Evolutionary conservation across 805 yeast species (phyloP).

Genomic region (Metschnikowia anglica): DNA sequence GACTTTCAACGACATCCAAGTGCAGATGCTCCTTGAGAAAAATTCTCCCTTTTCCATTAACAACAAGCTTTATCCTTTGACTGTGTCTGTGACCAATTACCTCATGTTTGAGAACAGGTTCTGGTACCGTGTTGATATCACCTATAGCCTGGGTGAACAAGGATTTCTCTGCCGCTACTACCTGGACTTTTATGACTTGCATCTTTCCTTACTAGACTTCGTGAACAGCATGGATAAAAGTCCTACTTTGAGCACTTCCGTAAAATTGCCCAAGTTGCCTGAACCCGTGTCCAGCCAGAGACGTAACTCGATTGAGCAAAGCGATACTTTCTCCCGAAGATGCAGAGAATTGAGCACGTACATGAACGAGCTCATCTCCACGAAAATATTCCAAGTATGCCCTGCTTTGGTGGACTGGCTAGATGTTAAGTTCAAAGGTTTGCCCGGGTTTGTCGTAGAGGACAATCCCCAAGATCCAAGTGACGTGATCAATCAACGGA

Average conservation of each 20-base stretch:
- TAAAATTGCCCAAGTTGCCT: conserved; percentile 42
- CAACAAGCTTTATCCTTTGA: conserved; percentile 32
- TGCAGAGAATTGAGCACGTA: conserved; percentile 43
- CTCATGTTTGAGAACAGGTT: conserved; percentile 43
- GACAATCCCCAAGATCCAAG: conserved; percentile 13
- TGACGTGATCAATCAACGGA: conserved; percentile 18
- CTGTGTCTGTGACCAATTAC: conserved; percentile 41
- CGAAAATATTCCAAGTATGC: conserved; percentile 29
- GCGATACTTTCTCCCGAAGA: conserved; percentile 26
- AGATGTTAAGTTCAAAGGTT: conserved; percentile 23
- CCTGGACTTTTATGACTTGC: conserved; percentile 51
- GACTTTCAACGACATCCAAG: conserved; percentile 29
- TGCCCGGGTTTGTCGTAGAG: conserved; percentile 28
- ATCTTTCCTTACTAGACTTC: conserved; percentile 30
- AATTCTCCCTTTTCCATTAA: conserved; percentile 29
- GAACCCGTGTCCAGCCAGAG: conserved; percentile 44
- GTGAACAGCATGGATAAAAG: conserved; percentile 6
- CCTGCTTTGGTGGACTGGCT: conserved; percentile 32
- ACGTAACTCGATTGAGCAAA: conserved; percentile 18
- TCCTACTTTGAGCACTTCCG: neutral
- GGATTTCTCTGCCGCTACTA: conserved; percentile 48
- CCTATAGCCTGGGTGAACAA: conserved; percentile 33
- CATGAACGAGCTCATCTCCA: conserved; percentile 34
- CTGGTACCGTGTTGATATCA: conserved; percentile 51
- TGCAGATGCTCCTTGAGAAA: conserved; percentile 24